A percentile compares a stretch with the other conserved stretches of the same genome.
These are phyloP conservation scores for Lupinus albus DNA, from an alignment of 306 rosid species.

Conservation along the genomic window DNA sequence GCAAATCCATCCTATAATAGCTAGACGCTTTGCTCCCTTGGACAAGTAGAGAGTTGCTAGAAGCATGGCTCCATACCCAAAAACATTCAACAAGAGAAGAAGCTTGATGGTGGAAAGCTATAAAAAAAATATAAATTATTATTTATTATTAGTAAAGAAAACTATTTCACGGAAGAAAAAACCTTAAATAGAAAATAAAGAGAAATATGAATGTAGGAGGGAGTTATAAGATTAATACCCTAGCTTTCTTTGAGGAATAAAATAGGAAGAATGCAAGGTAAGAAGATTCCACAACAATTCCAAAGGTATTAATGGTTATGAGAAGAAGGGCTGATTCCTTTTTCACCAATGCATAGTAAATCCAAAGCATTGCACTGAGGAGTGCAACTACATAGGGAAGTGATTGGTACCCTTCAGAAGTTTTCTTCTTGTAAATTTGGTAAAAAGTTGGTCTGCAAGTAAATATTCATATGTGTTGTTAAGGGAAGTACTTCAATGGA, in stretches of 20 bases:
- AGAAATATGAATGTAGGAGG: background rate
- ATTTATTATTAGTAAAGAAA: no score
- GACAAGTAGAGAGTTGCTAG: conserved; percentile 61
- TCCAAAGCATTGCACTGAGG: conserved; percentile 85
- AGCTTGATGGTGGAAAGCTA: conserved; percentile 68
- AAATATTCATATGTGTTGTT: background rate
- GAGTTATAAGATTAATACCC: conserved; percentile 50
- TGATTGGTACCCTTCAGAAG: conserved; percentile 77
- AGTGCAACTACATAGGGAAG: conserved; percentile 86
- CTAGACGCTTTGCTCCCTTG: conserved; percentile 60
- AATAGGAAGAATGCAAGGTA: conserved; percentile 63
- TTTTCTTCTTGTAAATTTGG: conserved; percentile 72
- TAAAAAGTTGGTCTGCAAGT: conserved; percentile 83
- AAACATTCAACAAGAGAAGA: conserved; percentile 63
- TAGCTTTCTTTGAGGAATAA: conserved; percentile 64
- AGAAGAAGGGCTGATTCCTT: conserved; percentile 66
- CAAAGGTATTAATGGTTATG: conserved; percentile 83
- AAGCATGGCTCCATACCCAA: conserved; percentile 78
- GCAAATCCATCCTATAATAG: conserved; percentile 84
- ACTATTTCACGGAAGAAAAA: no score
- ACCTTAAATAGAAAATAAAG: background rate
- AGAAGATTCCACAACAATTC: conserved; percentile 65
- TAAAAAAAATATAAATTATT: no score
- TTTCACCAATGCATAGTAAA: conserved; percentile 81
- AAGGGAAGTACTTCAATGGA: background rate